Percentiles rank a stretch among this genome's conserved stretches.
Conservation (phyloP, 495 filamentous ascomycete species). For the Penicillium atrosanguineum region DNA sequence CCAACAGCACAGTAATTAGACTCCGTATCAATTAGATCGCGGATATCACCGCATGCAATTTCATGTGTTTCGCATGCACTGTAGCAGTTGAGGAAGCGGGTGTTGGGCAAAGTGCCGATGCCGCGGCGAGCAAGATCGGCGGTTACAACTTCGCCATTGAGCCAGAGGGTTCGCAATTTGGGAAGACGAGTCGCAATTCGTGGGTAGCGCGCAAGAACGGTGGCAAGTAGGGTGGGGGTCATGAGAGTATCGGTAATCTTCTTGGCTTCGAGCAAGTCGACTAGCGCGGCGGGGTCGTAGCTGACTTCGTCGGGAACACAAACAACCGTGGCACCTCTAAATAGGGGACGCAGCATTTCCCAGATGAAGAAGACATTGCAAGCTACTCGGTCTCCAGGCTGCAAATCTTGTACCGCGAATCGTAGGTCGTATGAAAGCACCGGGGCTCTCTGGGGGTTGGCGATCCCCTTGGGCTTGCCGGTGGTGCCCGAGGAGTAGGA, state of each 20-base stretch:
- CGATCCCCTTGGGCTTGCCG: slow-evolving; percentile 68
- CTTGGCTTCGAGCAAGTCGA: slow-evolving; percentile 58
- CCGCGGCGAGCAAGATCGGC: slow-evolving; percentile 62
- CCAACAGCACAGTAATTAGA: slow-evolving; percentile 61
- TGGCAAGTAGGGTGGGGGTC: slow-evolving; percentile 68
- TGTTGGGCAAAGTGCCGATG: slow-evolving; percentile 58
- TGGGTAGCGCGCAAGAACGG: slow-evolving; percentile 58
- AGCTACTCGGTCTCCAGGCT: slow-evolving; percentile 63
- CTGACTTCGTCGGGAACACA: slow-evolving; percentile 65
- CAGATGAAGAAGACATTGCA: slow-evolving; percentile 76
- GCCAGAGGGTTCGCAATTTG: slow-evolving; percentile 59
- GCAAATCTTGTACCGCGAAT: slow-evolving; percentile 59
- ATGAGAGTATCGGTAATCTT: slow-evolving; percentile 67
- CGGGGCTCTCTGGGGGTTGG: slow-evolving; percentile 63
- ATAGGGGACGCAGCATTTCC: slow-evolving; percentile 68
- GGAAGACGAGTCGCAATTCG: slow-evolving; percentile 56
- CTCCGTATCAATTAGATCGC: slow-evolving; percentile 54
- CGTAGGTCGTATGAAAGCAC: slow-evolving; percentile 64
- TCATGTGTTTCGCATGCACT: slow-evolving; percentile 72
- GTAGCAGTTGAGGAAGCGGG: slow-evolving; percentile 67
- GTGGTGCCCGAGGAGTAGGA: slow-evolving; percentile 68
- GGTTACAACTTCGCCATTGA: slow-evolving; percentile 71
- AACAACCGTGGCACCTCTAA: slow-evolving; percentile 66
- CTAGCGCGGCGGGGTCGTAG: slow-evolving; percentile 64
- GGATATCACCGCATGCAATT: slow-evolving; percentile 67